phyloP scores from a whole-genome alignment of 1,284 basidiomycete species.

The Kwoniella shivajii region DNA sequence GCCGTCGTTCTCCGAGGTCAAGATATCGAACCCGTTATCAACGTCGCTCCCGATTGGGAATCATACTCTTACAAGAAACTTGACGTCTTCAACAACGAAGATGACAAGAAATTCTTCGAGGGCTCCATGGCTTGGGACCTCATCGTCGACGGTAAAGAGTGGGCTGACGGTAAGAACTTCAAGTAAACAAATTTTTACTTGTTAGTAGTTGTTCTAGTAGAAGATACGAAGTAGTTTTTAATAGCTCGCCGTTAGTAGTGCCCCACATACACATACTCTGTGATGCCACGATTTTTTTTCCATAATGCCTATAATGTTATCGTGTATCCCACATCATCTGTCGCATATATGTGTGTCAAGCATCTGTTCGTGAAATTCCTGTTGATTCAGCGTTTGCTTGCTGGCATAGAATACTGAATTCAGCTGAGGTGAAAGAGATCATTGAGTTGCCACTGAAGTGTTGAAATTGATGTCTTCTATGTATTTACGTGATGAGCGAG shows the following conservation, averaged over 20 bases:
- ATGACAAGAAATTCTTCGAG: conserved; percentile 86
- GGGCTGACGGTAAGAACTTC: conserved; percentile 62
- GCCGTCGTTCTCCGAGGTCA: conserved; percentile 77
- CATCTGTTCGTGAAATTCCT: too few relatives aligned
- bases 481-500: too few relatives aligned
- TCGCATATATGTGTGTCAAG: too few relatives aligned
- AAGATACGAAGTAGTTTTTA: neutral
- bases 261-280: neutral
- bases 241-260: neutral
- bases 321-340: too few relatives aligned
- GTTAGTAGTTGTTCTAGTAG: neutral
- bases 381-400: too few relatives aligned
- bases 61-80: conserved; percentile 79
- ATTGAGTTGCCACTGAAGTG: neutral
- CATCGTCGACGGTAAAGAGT: conserved; percentile 79
- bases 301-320: neutral
- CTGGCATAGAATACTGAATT: too few relatives aligned
- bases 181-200: conserved; percentile 39
- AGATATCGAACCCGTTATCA: conserved; percentile 67
- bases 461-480: too few relatives aligned
- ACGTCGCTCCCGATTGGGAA: conserved; percentile 85
- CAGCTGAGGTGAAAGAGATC: too few relatives aligned
- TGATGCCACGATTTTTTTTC: conserved; percentile 11
- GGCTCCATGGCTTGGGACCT: conserved; percentile 88
- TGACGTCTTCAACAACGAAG: conserved; percentile 58